Evolutionary conservation across 352 stramenopile species (phyloP), one percentile per base, ranked within the genome.

Genomic region (Peronospora destructor): DNA sequence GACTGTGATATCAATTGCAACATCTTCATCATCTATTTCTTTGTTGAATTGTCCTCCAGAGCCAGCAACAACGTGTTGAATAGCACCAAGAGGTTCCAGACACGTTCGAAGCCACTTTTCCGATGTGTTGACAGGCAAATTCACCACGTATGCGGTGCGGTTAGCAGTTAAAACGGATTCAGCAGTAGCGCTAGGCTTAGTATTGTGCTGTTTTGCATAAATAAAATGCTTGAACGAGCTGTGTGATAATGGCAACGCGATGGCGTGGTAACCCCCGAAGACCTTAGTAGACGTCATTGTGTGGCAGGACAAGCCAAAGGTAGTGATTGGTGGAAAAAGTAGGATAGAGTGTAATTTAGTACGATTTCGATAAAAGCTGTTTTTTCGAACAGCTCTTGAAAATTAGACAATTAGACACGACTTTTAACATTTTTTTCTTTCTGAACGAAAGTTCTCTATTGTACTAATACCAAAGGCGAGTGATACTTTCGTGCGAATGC

Each of bases 111-210:
- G 61, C 75, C 74, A 87, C 16, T 73, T 52, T 9, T 77, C 71
- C 14, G 75, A 77, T 4, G 66, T 56, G 10, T 33, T 46, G 0
- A 34, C 26, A 13, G 78, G 81, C 47, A 92, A 47, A 47, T 92
- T 92, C 34, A 85, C 78, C 8, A 92, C 32, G 58, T 87, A 90
- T 33, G 73, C 76, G 8, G 81, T 88, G 41, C 78, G 74, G n/a
- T 78, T 71, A 3, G 69, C 48, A 11, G 73, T 75, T 23, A 92
- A 51, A 19, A 65, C 41, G 6, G 69, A 73, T 61, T 86, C 75
- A 30, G 45, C 50, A 40, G 42, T 50, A 10, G 37, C 25, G 2
- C 6, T 23, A 4, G 75, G 59, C 46, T 87, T 87, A 38, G 51
- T 30, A 19, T 58, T 49, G 54, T 92, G 81, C 53, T 86, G 68